A percentile compares a stretch with the other conserved stretches of the same genome.
These are phyloP conservation scores for Marasmius tenuissimus DNA, from an alignment of 1,284 basidiomycete genomes.

Conservation along the genomic window DNA sequence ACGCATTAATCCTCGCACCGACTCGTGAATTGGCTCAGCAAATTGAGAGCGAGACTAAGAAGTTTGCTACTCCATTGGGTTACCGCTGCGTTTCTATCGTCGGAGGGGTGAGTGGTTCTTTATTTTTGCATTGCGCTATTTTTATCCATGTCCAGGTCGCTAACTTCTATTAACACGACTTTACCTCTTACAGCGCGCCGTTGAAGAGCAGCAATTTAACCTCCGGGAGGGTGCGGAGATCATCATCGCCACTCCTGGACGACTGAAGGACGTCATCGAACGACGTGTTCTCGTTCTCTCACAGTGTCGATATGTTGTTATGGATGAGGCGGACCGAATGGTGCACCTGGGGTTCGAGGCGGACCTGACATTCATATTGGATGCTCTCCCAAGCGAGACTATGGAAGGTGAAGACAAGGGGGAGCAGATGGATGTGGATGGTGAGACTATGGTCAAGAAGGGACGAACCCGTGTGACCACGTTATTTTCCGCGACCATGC, in stretches of 20 bases:
- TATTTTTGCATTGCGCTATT: not conserved
- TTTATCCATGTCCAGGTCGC: slow-evolving; percentile 1
- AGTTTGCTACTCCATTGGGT: slow-evolving; percentile 87
- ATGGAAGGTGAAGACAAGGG: slow-evolving; percentile 71
- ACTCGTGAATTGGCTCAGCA: slow-evolving; percentile 98
- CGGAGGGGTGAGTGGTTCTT: slow-evolving; percentile 72
- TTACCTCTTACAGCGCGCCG: slow-evolving; percentile 56
- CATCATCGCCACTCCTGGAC: slow-evolving; percentile 97
- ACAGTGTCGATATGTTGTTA: slow-evolving; percentile 97
- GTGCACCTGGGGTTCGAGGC: slow-evolving; percentile 96
- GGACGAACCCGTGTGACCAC: slow-evolving; percentile 87
- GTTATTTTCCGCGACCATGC: slow-evolving; percentile 98
- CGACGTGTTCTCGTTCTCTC: slow-evolving; percentile 92
- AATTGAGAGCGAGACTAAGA: slow-evolving; percentile 90
- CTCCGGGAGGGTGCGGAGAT: slow-evolving; percentile 96
- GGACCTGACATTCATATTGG: slow-evolving; percentile 93
- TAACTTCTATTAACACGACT: slow-evolving; percentile 7
- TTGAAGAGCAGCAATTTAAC: slow-evolving; percentile 97
- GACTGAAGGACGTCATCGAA: slow-evolving; percentile 96
- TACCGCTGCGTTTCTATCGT: slow-evolving; percentile 96
- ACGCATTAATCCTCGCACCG: slow-evolving; percentile 91
- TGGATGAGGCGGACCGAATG: slow-evolving; percentile 99
- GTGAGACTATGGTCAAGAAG: slow-evolving; percentile 63
- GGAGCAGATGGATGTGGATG: slow-evolving; percentile 45
- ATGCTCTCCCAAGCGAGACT: slow-evolving; percentile 84